These are phyloP conservation scores for Spongiforma sp. DNA, from an alignment of 1,284 basidiomycete species.

Conservation along the genomic window DNA sequence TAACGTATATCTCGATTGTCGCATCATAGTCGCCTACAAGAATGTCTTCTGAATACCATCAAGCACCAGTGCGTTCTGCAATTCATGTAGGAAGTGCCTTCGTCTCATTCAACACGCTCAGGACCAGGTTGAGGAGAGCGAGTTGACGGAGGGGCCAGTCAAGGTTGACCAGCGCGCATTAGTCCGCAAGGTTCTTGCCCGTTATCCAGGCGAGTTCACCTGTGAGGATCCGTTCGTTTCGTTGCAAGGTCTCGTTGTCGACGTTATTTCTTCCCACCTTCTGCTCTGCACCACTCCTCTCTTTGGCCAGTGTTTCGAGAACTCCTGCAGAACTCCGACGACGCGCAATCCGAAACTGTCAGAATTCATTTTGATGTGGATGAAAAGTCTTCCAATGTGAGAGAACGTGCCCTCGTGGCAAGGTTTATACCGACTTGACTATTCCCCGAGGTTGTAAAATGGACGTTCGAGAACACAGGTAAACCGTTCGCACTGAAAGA, in stretches of 20 bases:
- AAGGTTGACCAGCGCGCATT: slow-evolving; percentile 94
- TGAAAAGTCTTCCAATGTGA: background rate
- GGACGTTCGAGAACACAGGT: slow-evolving; percentile 89
- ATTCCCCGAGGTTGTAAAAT: slow-evolving; percentile 56
- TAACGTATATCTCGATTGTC: too few relatives aligned
- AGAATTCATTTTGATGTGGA: slow-evolving; percentile 75
- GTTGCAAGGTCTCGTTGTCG: background rate
- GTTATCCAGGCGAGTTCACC: slow-evolving; percentile 87
- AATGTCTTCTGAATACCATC: too few relatives aligned
- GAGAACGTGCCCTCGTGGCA: background rate
- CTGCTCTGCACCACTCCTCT: too few relatives aligned
- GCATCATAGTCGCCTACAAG: too few relatives aligned
- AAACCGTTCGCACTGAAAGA: slow-evolving; percentile 78
- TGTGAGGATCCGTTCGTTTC: background rate
- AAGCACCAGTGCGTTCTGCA: too few relatives aligned
- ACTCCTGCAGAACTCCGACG: slow-evolving; percentile 93
- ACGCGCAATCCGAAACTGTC: slow-evolving; percentile 80
- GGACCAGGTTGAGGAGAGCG: background rate
- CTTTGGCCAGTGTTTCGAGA: slow-evolving; percentile 78
- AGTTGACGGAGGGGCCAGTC: slow-evolving; percentile 82
- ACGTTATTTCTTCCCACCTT: background rate
- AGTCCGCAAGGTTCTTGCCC: slow-evolving; percentile 89
- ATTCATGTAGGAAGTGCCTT: background rate
- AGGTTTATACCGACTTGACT: background rate
- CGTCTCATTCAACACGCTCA: slow-evolving; percentile 55